Evolutionary conservation across 2,329 filamentous ascomycete genomes (phyloP).

Genomic region (Trichoderma sp.): DNA sequence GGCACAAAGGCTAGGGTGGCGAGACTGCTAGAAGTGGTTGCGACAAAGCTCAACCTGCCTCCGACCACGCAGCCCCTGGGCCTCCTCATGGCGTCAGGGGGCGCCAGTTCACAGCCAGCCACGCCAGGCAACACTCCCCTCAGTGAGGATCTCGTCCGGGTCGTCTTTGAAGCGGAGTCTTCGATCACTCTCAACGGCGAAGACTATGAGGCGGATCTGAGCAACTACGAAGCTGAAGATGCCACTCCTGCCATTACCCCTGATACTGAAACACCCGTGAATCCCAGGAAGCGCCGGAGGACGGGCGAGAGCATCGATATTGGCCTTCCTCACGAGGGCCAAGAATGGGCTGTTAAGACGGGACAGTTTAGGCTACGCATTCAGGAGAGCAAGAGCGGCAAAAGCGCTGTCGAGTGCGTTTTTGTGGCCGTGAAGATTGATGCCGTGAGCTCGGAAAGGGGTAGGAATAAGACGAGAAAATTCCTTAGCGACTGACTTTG

Average conservation of each 20-base stretch:
- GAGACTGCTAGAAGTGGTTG: slow-evolving; percentile 77
- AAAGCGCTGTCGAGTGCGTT: slow-evolving; percentile 65
- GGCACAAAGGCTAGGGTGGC: slow-evolving; percentile 69
- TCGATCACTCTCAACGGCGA: slow-evolving; percentile 61
- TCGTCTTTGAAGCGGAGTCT: slow-evolving; percentile 62
- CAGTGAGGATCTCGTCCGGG: slow-evolving; percentile 68
- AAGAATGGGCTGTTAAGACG: slow-evolving; percentile 63
- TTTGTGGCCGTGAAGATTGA: slow-evolving; percentile 77
- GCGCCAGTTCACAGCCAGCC: slow-evolving; percentile 59
- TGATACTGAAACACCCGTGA: slow-evolving; percentile 28
- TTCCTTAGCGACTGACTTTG: slow-evolving; percentile 54
- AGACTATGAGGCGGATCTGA: slow-evolving; percentile 37
- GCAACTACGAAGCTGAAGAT: slow-evolving; percentile 28
- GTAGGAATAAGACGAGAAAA: slow-evolving; percentile 63
- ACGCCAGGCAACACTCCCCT: slow-evolving; percentile 70
- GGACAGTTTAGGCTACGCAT: slow-evolving; percentile 74
- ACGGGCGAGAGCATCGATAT: slow-evolving; percentile 32
- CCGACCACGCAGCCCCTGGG: slow-evolving; percentile 61
- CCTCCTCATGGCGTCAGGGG: slow-evolving; percentile 66
- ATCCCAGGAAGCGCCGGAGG: slow-evolving; percentile 50
- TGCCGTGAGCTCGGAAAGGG: slow-evolving; percentile 64
- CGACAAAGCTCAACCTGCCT: slow-evolving; percentile 74
- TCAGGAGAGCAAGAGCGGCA: slow-evolving; percentile 52
- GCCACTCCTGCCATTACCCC: slow-evolving; percentile 31
- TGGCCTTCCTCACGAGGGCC: slow-evolving; percentile 18